Percentiles rank a stretch among this genome's conserved stretches.
These are phyloP conservation scores for Penicillium hordei DNA, from an alignment of 2,329 filamentous ascomycete genomes.

Conservation along the genomic window DNA sequence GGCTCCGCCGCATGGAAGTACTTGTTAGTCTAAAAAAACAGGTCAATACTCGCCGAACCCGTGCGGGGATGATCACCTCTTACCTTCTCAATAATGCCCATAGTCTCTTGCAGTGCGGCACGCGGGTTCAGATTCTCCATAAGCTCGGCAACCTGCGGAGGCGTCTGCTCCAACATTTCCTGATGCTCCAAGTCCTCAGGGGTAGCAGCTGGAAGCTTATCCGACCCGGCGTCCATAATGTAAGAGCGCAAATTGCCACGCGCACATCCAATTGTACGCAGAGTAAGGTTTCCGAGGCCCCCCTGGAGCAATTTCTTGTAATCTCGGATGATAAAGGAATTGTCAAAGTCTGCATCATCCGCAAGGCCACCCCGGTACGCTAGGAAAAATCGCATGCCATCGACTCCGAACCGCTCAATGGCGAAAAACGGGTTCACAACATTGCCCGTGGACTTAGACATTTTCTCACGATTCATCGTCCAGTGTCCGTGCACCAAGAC, in stretches of 20 bases:
- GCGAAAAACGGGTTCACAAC: conserved; percentile 94
- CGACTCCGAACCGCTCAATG: conserved; percentile 81
- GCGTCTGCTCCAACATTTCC: conserved; percentile 43
- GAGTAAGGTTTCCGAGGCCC: conserved; percentile 77
- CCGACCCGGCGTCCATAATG: conserved; percentile 46
- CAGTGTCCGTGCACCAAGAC: conserved; percentile 92
- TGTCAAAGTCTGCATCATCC: conserved; percentile 82
- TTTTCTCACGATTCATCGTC: conserved; percentile 88
- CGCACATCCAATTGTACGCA: conserved; percentile 67
- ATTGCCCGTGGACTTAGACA: conserved; percentile 95
- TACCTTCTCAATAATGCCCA: conserved; percentile 62
- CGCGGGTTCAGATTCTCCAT: conserved; percentile 67
- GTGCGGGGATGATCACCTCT: conserved; percentile 17
- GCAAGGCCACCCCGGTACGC: conserved; percentile 73
- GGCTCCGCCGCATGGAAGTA: conserved; percentile 66
- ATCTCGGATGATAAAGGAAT: conserved; percentile 67
- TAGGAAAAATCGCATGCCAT: conserved; percentile 87
- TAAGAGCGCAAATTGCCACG: conserved; percentile 67
- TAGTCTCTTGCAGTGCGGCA: conserved; percentile 64
- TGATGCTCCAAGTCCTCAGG: conserved; percentile 40
- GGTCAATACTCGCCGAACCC: conserved; percentile 12
- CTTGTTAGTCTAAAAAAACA: conserved; percentile 58
- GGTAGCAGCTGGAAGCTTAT: conserved; percentile 30
- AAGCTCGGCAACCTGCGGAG: conserved; percentile 47
- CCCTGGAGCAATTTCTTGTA: conserved; percentile 79